Evolutionary conservation across 352 stramenopile species (phyloP).

Genomic region (Globisporangium abappressorium): DNA sequence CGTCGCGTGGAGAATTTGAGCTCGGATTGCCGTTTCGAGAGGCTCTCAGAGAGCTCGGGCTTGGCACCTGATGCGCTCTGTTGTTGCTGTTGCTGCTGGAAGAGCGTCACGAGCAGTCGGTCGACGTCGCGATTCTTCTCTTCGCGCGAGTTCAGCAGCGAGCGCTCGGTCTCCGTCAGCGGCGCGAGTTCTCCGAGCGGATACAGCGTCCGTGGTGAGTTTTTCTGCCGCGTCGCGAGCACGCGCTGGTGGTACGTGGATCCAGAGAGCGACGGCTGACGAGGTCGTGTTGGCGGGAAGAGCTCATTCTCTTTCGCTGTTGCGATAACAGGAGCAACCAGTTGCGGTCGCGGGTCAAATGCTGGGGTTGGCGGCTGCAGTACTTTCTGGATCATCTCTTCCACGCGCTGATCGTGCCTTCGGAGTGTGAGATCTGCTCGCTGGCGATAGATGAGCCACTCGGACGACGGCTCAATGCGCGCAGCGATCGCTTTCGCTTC

Average conservation of each 20-base stretch:
- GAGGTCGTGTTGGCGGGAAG: constrained; percentile 20
- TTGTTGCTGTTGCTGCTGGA: constrained; percentile 20
- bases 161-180: constrained; percentile 30
- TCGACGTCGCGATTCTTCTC: constrained; percentile 43
- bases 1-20: constrained; percentile 37
- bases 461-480: constrained; percentile 32
- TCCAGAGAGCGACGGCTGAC: constrained; percentile 26
- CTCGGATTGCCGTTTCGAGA: constrained; percentile 12
- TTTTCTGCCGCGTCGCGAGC: constrained; percentile 16
- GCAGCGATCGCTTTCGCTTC: constrained; percentile 21
- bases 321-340: constrained; percentile 3
- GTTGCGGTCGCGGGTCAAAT: not conserved
- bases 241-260: constrained; percentile 46
- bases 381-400: constrained; percentile 40
- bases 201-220: constrained; percentile 8
- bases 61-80: not conserved
- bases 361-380: constrained; percentile 5
- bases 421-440: constrained; percentile 36
- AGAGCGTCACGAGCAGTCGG: constrained; percentile 37
- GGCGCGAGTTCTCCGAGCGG: constrained; percentile 17
- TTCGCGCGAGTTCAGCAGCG: constrained; percentile 30
- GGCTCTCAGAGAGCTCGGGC: not conserved
- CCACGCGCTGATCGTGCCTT: constrained; percentile 38
- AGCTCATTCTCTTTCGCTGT: constrained; percentile 5
- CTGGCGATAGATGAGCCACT: constrained; percentile 65